phyloP scores from a whole-genome alignment of 2,329 filamentous ascomycete species.

The Neonectria magnoliae region DNA sequence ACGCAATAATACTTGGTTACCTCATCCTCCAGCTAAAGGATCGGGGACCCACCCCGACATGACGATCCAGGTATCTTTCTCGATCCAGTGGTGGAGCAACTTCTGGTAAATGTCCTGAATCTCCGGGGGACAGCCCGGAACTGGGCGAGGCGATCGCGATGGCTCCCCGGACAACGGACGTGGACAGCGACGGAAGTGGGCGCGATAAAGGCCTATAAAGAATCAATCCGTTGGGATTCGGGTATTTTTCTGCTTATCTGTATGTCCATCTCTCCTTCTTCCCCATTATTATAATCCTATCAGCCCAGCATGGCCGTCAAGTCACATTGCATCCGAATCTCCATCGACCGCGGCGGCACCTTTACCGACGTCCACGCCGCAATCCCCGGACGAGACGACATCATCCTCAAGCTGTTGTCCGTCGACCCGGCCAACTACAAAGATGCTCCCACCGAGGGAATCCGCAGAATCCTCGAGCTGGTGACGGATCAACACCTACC shows the following conservation, averaged over 20 bases:
- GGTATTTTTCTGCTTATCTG: too few relatives aligned
- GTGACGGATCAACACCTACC: conserved; percentile 47
- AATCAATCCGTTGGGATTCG: neutral
- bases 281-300: neutral
- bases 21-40: neutral
- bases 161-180: neutral
- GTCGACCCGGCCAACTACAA: conserved; percentile 77
- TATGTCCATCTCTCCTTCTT: neutral
- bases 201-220: neutral
- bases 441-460: conserved; percentile 79
- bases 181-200: neutral
- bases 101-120: neutral
- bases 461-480: conserved; percentile 59
- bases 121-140: neutral
- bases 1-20: neutral
- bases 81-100: neutral
- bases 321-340: conserved; percentile 40
- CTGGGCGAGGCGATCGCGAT: neutral
- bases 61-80: neutral
- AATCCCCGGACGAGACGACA: conserved; percentile 35
- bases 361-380: conserved; percentile 43
- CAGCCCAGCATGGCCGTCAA: conserved; percentile 25
- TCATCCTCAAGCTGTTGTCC: conserved; percentile 40
- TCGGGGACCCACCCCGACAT: neutral
- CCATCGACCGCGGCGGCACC: conserved; percentile 43